A percentile compares a stretch with the other conserved stretches of the same genome.
Conservation (phyloP, 2,329 filamentous ascomycete species). For the Aschersonia sp. region DNA sequence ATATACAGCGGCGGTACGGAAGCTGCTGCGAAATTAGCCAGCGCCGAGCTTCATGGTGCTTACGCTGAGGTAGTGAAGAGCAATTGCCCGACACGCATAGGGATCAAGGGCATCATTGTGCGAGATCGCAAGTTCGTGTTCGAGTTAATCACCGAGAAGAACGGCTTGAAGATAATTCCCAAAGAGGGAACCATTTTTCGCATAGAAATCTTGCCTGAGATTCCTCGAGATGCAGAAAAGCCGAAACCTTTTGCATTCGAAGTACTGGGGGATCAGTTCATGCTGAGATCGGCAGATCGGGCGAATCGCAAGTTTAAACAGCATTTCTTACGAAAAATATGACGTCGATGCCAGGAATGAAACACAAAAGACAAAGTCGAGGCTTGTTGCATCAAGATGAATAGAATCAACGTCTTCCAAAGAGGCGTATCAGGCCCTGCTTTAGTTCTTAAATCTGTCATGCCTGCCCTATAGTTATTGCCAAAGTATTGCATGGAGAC, state of each 20-base stretch:
- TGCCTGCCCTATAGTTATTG: too few species aligned
- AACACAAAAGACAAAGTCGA: too few species aligned
- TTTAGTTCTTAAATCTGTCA: too few species aligned
- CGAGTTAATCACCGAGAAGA: slow-evolving; percentile 61
- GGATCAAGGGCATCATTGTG: slow-evolving; percentile 73
- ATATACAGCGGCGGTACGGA: slow-evolving; percentile 38
- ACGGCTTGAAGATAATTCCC: slow-evolving; percentile 64
- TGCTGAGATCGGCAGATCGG: slow-evolving; percentile 67
- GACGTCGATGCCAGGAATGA: background rate
- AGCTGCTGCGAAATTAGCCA: slow-evolving; percentile 61
- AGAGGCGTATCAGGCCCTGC: too few species aligned
- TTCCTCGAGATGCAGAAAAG: slow-evolving; percentile 5
- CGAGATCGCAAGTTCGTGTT: slow-evolving; percentile 79
- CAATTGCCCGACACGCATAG: slow-evolving; percentile 67
- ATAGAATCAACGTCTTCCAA: too few species aligned
- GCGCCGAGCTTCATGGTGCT: slow-evolving; percentile 85
- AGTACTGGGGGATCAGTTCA: slow-evolving; percentile 75
- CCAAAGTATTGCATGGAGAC: too few species aligned
- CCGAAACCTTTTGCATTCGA: slow-evolving; percentile 53
- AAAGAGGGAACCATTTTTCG: slow-evolving; percentile 84
- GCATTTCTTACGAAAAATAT: slow-evolving; percentile 43
- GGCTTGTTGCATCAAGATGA: too few species aligned
- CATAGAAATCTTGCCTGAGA: slow-evolving; percentile 45
- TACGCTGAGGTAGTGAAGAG: slow-evolving; percentile 70
- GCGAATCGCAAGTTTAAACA: slow-evolving; percentile 86